phyloP scores from a whole-genome alignment of 805 yeast genomes.

The Candida broadrunensis region DNA sequence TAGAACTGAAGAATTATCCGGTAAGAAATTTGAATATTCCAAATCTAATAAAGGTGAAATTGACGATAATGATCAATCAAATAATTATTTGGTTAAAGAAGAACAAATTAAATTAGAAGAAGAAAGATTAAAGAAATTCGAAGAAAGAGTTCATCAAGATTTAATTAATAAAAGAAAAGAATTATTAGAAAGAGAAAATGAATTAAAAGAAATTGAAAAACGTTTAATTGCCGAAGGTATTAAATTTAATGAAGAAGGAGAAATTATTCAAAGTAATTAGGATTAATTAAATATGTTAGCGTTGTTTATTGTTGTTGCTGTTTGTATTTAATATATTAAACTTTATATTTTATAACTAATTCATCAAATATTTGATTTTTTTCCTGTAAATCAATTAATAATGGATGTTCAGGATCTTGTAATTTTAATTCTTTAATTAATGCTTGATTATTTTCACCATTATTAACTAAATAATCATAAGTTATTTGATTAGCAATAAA shows the following conservation, averaged over 20 bases:
- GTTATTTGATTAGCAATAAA: conserved; percentile 66
- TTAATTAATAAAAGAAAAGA: conserved; percentile 77
- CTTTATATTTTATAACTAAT: conserved; percentile 57
- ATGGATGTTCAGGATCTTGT: conserved; percentile 55
- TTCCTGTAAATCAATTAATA: conserved; percentile 55
- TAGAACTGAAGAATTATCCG: conserved; percentile 81
- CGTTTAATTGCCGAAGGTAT: conserved; percentile 60
- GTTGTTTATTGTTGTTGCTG: neutral
- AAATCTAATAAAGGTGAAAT: neutral
- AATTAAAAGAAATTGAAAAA: conserved; percentile 76
- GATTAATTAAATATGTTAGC: neutral
- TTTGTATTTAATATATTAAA: neutral
- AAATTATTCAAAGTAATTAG: conserved; percentile 25
- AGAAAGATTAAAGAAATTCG: conserved; percentile 81
- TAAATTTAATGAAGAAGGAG: conserved; percentile 36
- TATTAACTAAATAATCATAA: conserved; percentile 46
- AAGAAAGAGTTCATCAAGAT: conserved; percentile 86
- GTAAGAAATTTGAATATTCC: conserved; percentile 46
- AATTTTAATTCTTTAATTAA: conserved; percentile 45
- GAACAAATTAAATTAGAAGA: conserved; percentile 88
- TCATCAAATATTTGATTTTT: conserved; percentile 66
- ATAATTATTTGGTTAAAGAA: conserved; percentile 58
- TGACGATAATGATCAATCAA: conserved; percentile 1
- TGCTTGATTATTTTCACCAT: conserved; percentile 41
- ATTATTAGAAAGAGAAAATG: conserved; percentile 78